Evolutionary conservation across 164 flowering plant species (phyloP).

Genomic region (Aristolochia californica): DNA sequence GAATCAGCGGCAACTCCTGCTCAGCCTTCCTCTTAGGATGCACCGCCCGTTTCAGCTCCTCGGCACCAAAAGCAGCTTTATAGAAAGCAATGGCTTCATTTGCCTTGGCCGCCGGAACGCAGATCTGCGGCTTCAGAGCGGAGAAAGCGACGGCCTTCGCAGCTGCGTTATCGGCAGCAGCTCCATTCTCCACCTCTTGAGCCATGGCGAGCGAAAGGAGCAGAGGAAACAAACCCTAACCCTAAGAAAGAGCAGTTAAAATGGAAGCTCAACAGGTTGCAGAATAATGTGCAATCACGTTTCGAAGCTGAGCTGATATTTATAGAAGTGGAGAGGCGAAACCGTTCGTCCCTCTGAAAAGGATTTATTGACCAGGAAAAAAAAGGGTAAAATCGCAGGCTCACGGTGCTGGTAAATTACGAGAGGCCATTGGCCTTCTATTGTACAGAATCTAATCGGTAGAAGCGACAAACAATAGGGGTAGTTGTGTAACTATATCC

Average conservation of each 20-base stretch:
- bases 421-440: too few species aligned
- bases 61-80: slow-evolving; percentile 78
- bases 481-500: too few species aligned
- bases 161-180: slow-evolving; percentile 15
- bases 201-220: slow-evolving; percentile 26
- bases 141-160: slow-evolving; percentile 24
- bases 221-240: slow-evolving; percentile 14
- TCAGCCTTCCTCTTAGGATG: slow-evolving; percentile 83
- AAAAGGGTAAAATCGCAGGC: too few species aligned
- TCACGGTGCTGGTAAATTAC: too few species aligned
- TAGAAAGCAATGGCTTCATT: slow-evolving; percentile 64
- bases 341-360: too few species aligned
- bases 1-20: slow-evolving; percentile 61
- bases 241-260: slow-evolving; percentile 20
- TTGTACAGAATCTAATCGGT: too few species aligned
- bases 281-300: too few species aligned
- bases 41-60: slow-evolving; percentile 43
- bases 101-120: slow-evolving; percentile 54
- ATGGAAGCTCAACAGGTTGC: neutral
- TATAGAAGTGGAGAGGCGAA: too few species aligned
- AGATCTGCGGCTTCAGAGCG: slow-evolving; percentile 47
- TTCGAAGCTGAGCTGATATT: too few species aligned
- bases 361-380: too few species aligned
- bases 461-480: too few species aligned
- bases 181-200: slow-evolving; percentile 29